Percentiles rank a stretch among this genome's conserved stretches.
Evolutionary conservation across 2,329 filamentous ascomycete genomes (phyloP).

Genomic region (Apiospora aurea): DNA sequence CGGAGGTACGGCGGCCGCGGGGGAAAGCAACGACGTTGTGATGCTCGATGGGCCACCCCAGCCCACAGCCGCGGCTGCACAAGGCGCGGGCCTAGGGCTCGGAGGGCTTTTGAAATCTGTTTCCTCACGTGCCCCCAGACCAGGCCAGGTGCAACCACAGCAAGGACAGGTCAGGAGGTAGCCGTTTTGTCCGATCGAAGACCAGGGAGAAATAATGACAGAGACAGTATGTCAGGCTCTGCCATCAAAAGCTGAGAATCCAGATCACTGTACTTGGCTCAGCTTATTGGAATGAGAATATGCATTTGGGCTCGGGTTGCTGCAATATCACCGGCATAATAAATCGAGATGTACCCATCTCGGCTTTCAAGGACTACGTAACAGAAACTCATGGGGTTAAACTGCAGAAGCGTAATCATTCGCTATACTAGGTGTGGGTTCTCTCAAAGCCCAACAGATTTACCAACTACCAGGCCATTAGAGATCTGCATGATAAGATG

Average conservation of each 20-base stretch:
- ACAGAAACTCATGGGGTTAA: background rate
- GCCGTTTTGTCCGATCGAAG: background rate
- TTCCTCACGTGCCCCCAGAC: background rate
- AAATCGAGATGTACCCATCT: background rate
- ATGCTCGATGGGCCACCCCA: conserved; percentile 38
- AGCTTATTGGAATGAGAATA: background rate
- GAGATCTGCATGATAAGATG: background rate
- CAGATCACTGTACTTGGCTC: background rate
- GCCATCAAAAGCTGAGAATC: background rate
- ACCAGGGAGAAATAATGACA: background rate
- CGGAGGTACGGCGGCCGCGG: conserved; percentile 28
- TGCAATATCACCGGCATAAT: background rate
- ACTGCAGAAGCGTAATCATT: background rate
- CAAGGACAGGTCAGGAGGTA: conserved; percentile 6
- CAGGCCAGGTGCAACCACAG: background rate
- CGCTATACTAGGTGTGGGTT: background rate
- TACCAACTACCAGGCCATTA: background rate
- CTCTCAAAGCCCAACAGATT: background rate
- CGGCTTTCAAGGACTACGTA: background rate
- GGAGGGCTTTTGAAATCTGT: conserved; percentile 39
- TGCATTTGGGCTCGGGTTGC: background rate
- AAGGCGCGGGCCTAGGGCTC: conserved; percentile 28
- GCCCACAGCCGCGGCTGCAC: background rate
- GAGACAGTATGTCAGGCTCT: background rate
- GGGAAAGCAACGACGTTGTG: conserved; percentile 38